phyloP scores from a whole-genome alignment of 371 early-diverging fungal species.

The Apophysomyces variabilis region DNA sequence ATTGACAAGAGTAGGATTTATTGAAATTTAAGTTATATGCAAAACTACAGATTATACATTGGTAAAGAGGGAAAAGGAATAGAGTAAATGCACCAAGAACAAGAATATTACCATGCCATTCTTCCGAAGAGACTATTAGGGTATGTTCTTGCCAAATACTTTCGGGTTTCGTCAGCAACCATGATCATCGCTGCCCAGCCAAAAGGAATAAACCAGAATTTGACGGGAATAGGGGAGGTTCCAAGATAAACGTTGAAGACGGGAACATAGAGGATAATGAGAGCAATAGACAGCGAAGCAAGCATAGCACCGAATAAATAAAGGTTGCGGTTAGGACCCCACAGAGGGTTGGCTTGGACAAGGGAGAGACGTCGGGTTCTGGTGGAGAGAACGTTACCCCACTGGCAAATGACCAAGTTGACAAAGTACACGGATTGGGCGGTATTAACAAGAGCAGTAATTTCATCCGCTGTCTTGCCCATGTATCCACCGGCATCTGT shows the following conservation, averaged over 20 bases:
- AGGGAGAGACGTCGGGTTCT: constrained; percentile 68
- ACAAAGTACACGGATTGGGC: constrained; percentile 70
- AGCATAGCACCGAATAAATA: constrained; percentile 54
- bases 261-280: constrained; percentile 62
- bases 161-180: constrained; percentile 62
- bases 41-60: neutral
- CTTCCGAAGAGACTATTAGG: constrained; percentile 31
- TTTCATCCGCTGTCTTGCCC: constrained; percentile 51
- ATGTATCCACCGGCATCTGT: constrained; percentile 50
- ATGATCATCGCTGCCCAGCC: constrained; percentile 61
- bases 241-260: constrained; percentile 62
- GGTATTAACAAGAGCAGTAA: constrained; percentile 45
- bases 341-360: constrained; percentile 61
- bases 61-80: neutral
- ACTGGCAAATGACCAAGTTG: constrained; percentile 67
- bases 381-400: constrained; percentile 55
- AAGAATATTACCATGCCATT: neutral
- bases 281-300: constrained; percentile 51
- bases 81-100: neutral
- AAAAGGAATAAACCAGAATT: constrained; percentile 75
- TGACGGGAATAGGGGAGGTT: constrained; percentile 69
- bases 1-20: no score
- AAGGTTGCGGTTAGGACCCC: constrained; percentile 55
- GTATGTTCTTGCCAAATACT: constrained; percentile 49
- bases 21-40: no score